Conservation (phyloP, 352 stramenopile genomes). For the Paralagenidium karlingii region DNA sequence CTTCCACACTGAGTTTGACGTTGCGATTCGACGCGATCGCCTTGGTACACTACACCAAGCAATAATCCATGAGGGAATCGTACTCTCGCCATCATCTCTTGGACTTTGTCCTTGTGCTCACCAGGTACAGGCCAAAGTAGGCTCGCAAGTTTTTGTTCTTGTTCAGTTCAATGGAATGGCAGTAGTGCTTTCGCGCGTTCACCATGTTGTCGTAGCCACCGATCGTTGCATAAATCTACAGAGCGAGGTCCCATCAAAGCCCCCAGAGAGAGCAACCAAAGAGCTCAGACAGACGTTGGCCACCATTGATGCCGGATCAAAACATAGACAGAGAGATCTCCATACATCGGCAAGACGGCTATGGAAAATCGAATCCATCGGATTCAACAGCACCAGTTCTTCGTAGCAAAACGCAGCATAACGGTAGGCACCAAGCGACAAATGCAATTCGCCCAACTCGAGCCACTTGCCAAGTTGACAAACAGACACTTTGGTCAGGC, state of each 20-base stretch:
- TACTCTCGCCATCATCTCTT: background rate
- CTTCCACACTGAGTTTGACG: constrained; percentile 30
- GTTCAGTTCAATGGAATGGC: constrained; percentile 52
- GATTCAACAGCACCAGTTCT: constrained; percentile 55
- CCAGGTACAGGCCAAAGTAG: constrained; percentile 26
- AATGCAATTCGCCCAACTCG: constrained; percentile 44
- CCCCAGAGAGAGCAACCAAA: background rate
- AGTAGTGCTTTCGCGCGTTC: constrained; percentile 55
- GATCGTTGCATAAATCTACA: constrained; percentile 47
- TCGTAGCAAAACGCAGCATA: constrained; percentile 66
- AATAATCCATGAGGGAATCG: background rate
- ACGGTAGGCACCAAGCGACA: constrained; percentile 30
- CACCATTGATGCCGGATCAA: background rate
- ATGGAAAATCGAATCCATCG: constrained; percentile 49
- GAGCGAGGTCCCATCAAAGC: background rate
- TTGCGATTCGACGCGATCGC: constrained; percentile 25
- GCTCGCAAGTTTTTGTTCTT: constrained; percentile 42
- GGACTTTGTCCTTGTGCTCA: too few relatives aligned
- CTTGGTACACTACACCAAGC: constrained; percentile 50
- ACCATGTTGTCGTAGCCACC: constrained; percentile 41
- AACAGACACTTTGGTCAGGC: background rate
- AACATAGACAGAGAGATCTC: background rate
- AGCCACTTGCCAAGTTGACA: constrained; percentile 24
- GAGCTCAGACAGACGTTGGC: background rate
- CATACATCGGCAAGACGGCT: constrained; percentile 42